These are phyloP conservation scores for Umbelopsis ramanniana DNA, from an alignment of 192 early-diverging fungal species.

Conservation along the genomic window DNA sequence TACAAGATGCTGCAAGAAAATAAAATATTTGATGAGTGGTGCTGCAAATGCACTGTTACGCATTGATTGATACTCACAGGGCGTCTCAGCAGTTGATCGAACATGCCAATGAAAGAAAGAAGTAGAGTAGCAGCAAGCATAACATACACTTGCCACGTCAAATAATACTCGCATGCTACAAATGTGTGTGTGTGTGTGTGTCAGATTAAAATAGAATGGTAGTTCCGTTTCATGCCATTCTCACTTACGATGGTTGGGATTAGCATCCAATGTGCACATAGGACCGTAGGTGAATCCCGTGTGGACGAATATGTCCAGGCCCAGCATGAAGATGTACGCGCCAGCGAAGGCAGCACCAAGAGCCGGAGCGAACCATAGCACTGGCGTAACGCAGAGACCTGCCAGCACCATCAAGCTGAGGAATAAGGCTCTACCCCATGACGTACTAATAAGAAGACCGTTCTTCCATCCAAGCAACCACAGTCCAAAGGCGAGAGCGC, in stretches of 20 bases:
- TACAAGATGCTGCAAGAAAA: not conserved
- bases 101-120: constrained; percentile 37
- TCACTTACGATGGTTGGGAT: constrained; percentile 26
- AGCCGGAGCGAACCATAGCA: constrained; percentile 27
- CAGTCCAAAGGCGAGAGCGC: constrained; percentile 43
- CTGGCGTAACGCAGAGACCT: constrained; percentile 29
- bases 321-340: constrained; percentile 45
- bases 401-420: constrained; percentile 39
- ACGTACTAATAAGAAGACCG: constrained; percentile 36
- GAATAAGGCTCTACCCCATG: constrained; percentile 42
- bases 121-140: constrained; percentile 34
- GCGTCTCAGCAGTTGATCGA: constrained; percentile 19
- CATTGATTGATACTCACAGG: too few species aligned
- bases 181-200: not conserved
- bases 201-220: not conserved
- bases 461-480: constrained; percentile 52
- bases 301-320: constrained; percentile 45
- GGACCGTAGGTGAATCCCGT: constrained; percentile 44
- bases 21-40: not conserved
- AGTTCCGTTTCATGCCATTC: not conserved
- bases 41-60: too few species aligned
- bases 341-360: constrained; percentile 40
- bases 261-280: constrained; percentile 24
- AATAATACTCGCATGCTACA: constrained; percentile 1
- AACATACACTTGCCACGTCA: constrained; percentile 31